Base-by-base conservation (phyloP, 495 filamentous ascomycete species). In the Beverwykella pulmonaria region DNA sequence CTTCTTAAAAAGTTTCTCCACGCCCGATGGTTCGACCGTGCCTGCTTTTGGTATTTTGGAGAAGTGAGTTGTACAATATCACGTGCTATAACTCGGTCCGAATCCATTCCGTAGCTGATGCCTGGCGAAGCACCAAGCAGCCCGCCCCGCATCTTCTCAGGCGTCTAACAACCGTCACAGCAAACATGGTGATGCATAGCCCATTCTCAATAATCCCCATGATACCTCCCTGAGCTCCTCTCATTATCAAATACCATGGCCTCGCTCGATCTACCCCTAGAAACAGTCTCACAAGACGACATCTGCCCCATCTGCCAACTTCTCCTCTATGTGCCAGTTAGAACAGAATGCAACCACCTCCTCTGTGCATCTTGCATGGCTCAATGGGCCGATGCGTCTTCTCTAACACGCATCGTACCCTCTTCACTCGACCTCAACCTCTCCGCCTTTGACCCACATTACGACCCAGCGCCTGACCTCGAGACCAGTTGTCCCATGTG, bases 401-500 rank as follows among this genome's bases (percentile, higher is more conserved):
- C 54, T 32, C 36, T 34, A 27, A 36, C 59, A 25, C 50, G 49
- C 53, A 64, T 75, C 50, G 52, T 19, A 1, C 67, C 70, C 48
- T 63, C 64, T 23, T 49, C 15, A n/a, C 59, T 73, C 49, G 68
- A 71, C 41, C 63, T 73, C 23, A 52, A 65, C 41, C 64, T 65
- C 32, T 34, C 62, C 22, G 49, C 39, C 6, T 44, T 44, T 44
- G 39, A 44, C 17, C 39, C 39, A 2, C 6, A 68, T 59, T 69
- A 69, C 55, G 56, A 60, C 26, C 63, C 63, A 1, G 55, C 17
- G 27, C 59, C 36, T 30, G 56, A 54, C 25, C 32, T 73, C 20
- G 67, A 71, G 50, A 68, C 71, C 14, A 53, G 46, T n/a, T 75
- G 73, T 53, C 73, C 73, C 22, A 71, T 75, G 73, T 75, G 73